Percentiles rank a stretch among this genome's conserved stretches.
phyloP scores from a whole-genome alignment of 2,329 filamentous ascomycete genomes.

The Scedosporium apiospermum region DNA sequence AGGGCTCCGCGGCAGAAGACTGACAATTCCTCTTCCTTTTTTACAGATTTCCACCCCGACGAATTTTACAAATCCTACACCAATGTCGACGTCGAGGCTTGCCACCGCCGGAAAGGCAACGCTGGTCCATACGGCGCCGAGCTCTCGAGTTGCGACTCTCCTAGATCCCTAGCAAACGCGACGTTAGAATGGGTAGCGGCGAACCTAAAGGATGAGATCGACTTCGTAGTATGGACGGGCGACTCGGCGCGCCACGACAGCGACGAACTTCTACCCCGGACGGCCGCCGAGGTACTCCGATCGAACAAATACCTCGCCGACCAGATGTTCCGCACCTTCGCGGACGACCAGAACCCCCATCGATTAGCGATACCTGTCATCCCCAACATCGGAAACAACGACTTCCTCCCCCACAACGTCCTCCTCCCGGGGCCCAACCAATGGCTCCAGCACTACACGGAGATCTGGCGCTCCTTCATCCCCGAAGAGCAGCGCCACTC shows the following conservation, averaged over 20 bases:
- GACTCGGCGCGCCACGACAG: conserved; percentile 86
- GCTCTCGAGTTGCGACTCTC: conserved; percentile 81
- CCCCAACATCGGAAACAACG: conserved; percentile 92
- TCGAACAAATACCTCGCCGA: conserved; percentile 68
- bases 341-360: conserved; percentile 38
- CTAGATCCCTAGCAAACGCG: conserved; percentile 69
- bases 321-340: conserved; percentile 69
- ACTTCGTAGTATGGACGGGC: conserved; percentile 90
- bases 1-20: neutral
- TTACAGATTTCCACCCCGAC: conserved; percentile 81
- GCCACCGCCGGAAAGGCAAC: conserved; percentile 67
- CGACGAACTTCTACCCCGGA: conserved; percentile 71
- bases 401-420: conserved; percentile 95
- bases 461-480: conserved; percentile 80
- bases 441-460: conserved; percentile 68
- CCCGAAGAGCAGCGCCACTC: conserved; percentile 86
- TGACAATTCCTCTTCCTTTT: neutral
- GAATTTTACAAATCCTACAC: conserved; percentile 73
- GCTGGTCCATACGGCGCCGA: conserved; percentile 79
- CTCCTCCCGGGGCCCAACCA: conserved; percentile 75
- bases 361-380: conserved; percentile 66
- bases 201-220: conserved; percentile 67
- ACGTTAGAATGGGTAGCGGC: conserved; percentile 83
- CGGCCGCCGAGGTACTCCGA: conserved; percentile 61
- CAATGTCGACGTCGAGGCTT: conserved; percentile 60